Conservation (phyloP, 331 rosid genomes). For the Quercus tomentella region DNA sequence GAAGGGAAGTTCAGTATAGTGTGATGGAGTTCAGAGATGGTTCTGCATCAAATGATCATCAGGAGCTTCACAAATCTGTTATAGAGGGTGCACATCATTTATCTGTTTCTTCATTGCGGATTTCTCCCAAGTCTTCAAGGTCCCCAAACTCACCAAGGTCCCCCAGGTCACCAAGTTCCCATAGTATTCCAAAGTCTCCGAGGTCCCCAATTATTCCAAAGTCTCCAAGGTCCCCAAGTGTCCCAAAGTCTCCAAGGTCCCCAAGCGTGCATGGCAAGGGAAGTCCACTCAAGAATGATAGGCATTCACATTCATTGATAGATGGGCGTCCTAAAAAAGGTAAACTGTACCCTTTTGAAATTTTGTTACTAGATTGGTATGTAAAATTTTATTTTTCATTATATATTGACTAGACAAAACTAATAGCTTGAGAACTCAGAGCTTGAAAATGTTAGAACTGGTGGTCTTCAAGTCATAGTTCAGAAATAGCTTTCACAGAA, state of each 20-base stretch:
- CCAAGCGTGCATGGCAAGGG: constrained; percentile 34
- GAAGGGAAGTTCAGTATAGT: constrained; percentile 15
- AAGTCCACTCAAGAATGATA: constrained; percentile 28
- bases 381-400: neutral
- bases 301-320: constrained; percentile 33
- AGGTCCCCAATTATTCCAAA: constrained; percentile 32
- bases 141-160: constrained; percentile 45
- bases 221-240: constrained; percentile 40
- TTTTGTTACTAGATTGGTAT: neutral
- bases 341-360: constrained; percentile 5
- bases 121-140: constrained; percentile 36
- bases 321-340: constrained; percentile 60
- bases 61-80: constrained; percentile 37
- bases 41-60: constrained; percentile 42
- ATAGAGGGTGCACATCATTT: constrained; percentile 42
- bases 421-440: neutral
- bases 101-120: constrained; percentile 35
- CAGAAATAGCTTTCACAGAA: neutral
- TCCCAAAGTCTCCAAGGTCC: constrained; percentile 35
- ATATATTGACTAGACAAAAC: neutral
- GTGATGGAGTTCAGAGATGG: constrained; percentile 48
- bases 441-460: neutral
- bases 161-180: constrained; percentile 37
- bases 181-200: constrained; percentile 22
- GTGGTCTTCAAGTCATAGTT: neutral